phyloP scores from a whole-genome alignment of 2,329 filamentous ascomycete genomes.

The Hypoxylon sp. region DNA sequence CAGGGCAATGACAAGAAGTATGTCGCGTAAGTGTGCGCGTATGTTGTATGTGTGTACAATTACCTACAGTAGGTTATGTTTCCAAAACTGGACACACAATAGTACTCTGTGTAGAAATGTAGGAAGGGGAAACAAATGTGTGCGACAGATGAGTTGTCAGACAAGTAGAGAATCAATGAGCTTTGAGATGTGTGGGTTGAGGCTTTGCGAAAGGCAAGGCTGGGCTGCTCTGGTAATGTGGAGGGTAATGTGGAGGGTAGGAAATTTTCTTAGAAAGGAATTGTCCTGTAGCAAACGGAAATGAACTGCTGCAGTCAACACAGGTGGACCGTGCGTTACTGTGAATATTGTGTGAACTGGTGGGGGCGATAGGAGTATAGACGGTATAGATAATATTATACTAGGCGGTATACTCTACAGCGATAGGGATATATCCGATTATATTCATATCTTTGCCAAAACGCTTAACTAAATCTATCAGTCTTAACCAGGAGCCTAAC shows the following conservation, averaged over 20 bases:
- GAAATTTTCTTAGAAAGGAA: conserved; percentile 42
- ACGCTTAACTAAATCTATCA: neutral
- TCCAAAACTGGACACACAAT: no score
- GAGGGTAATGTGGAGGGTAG: conserved; percentile 17
- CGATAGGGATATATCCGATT: no score
- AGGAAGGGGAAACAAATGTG: neutral
- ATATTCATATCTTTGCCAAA: neutral
- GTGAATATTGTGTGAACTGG: neutral
- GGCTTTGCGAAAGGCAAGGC: conserved; percentile 39
- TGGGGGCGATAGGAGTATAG: neutral
- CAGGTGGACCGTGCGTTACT: neutral
- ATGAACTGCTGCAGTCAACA: neutral
- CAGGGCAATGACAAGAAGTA: no score
- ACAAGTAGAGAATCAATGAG: conserved; percentile 1
- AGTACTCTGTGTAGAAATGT: neutral
- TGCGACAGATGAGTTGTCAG: neutral
- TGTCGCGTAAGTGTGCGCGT: no score
- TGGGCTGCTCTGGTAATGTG: conserved; percentile 21
- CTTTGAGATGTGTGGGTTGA: conserved; percentile 19
- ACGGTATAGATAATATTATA: neutral
- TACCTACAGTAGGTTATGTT: no score
- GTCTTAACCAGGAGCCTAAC: neutral
- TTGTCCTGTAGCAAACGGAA: conserved; percentile 38
- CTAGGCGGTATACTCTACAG: neutral
- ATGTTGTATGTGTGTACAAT: no score